A percentile compares a stretch with the other conserved stretches of the same genome.
Conservation (phyloP, 1,284 basidiomycete genomes). For the Rhodotorula sp. region DNA sequence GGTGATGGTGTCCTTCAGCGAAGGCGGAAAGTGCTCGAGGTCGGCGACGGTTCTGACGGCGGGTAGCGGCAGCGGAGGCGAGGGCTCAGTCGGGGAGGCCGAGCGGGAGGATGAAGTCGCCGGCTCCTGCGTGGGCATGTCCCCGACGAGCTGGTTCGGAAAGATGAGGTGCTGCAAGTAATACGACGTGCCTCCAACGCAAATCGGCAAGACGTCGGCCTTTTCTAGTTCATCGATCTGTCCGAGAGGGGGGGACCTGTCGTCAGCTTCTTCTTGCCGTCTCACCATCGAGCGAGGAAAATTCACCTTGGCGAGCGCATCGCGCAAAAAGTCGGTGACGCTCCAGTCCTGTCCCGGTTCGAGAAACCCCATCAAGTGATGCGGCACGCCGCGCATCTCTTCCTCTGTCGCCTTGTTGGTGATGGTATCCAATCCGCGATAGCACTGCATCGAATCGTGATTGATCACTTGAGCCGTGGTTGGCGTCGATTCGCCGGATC, state of each 20-base stretch:
- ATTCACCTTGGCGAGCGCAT: slow-evolving; percentile 44
- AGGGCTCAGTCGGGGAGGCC: slow-evolving; percentile 1
- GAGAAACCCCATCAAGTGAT: slow-evolving; percentile 85
- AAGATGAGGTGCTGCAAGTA: slow-evolving; percentile 86
- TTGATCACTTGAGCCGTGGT: slow-evolving; percentile 69
- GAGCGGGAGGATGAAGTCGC: not conserved
- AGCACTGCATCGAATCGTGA: slow-evolving; percentile 97
- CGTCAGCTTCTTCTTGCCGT: slow-evolving; percentile 50
- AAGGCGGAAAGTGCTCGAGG: slow-evolving; percentile 42
- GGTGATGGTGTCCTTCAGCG: slow-evolving; percentile 42
- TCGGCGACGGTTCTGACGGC: slow-evolving; percentile 13
- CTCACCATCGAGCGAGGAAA: not conserved
- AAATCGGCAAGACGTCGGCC: slow-evolving; percentile 69
- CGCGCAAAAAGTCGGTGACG: slow-evolving; percentile 48
- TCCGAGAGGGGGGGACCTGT: too few species aligned
- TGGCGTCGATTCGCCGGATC: too few species aligned
- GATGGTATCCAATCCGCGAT: slow-evolving; percentile 86
- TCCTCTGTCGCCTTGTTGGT: slow-evolving; percentile 85
- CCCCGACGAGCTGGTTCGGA: slow-evolving; percentile 48
- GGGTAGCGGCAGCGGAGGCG: not conserved
- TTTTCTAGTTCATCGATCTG: slow-evolving; percentile 70
- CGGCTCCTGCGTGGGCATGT: not conserved
- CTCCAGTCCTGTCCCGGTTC: slow-evolving; percentile 80
- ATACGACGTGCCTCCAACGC: slow-evolving; percentile 94
- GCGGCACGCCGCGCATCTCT: slow-evolving; percentile 78